Base-by-base conservation (phyloP, 2,329 filamentous ascomycete species). In the Exserohilum turcica region DNA sequence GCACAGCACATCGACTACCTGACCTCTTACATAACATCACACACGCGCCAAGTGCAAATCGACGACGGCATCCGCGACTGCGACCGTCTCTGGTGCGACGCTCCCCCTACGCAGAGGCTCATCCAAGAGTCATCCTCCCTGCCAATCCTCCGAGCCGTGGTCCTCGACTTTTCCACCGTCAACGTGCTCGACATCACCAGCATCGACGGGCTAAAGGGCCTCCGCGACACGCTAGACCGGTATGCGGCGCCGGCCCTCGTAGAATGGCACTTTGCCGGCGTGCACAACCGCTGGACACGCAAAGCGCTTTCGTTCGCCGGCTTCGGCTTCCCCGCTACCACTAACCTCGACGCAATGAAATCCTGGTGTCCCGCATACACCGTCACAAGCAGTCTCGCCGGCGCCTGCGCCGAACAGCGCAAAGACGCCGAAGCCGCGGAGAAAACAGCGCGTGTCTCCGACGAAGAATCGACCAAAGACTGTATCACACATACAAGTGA, bases 1-100 rank as follows among this genome's bases (percentile, higher is more conserved):
- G 90, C 90, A 62, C 86, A 90, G 70, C 90, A 93, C 56, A 83
- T 95, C 40, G 91, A 96, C 67, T 83, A 90, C 67, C 80, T 96
- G 44, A 84, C 86, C 2, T 76, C 82, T 2, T 84, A 86, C 62
- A 85, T 96, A 40, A 88, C 88, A 61, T 74, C 80, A 9, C 53
- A 68, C 29, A 71, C 69, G 2, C 61, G 65, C 2, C 67, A 52
- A 6, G 65, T 62, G 7, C 43, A 48, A 10, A 10, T 37, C 0
- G 59, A 66, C n/a, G 64, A 67, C 33, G 64, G 62, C 6, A 45
- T 67, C 3, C 58, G 54, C 8, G 33, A 56, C 5, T 48, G 55
- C 45, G 72, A 85, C 56, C 78, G 82, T 1, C 79, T 82, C 0
- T 86, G 83, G 84, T 84, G 83, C 60, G 81, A 85, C 13, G 47